Percentiles rank a stretch among this genome's conserved stretches.
Conservation (phyloP, 768 basidiomycete species). For the Suillus subluteus region DNA sequence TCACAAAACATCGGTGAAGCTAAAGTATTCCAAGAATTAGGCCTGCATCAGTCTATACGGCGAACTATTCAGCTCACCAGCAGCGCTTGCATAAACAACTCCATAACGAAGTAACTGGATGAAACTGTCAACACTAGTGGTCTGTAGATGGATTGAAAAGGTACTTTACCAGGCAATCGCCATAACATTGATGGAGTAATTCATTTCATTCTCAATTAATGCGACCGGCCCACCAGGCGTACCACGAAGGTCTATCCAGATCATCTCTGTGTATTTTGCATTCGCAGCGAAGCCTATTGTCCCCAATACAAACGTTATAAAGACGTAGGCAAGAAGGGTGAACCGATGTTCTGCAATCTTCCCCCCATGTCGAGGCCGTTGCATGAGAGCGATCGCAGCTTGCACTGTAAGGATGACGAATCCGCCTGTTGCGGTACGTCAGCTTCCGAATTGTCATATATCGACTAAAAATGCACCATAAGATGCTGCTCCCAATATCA, state of each 20-base stretch:
- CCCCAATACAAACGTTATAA: conserved; percentile 30
- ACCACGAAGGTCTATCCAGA: conserved; percentile 35
- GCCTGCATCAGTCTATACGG: background rate
- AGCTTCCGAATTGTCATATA: background rate
- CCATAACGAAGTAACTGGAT: conserved; percentile 32
- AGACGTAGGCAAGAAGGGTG: conserved; percentile 23
- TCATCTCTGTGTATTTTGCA: conserved; percentile 33
- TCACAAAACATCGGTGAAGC: conserved; percentile 17
- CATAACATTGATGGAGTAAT: conserved; percentile 27
- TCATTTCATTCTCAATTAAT: conserved; percentile 21
- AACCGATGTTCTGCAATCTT: conserved; percentile 9
- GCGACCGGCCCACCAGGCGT: conserved; percentile 16
- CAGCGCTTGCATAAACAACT: conserved; percentile 33
- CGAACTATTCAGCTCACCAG: conserved; percentile 20
- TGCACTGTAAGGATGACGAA: conserved; percentile 26
- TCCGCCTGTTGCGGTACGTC: conserved; percentile 19
- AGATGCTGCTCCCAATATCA: conserved; percentile 13
- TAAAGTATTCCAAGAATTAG: background rate
- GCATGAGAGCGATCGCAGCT: conserved; percentile 15
- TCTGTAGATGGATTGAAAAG: background rate
- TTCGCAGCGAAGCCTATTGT: conserved; percentile 33
- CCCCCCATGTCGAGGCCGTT: conserved; percentile 7
- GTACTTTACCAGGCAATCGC: conserved; percentile 22
- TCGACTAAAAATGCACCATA: conserved; percentile 9
- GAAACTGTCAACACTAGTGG: background rate